phyloP scores from a whole-genome alignment of 345 rosid genomes.

The Eucalyptus fibrosa region DNA sequence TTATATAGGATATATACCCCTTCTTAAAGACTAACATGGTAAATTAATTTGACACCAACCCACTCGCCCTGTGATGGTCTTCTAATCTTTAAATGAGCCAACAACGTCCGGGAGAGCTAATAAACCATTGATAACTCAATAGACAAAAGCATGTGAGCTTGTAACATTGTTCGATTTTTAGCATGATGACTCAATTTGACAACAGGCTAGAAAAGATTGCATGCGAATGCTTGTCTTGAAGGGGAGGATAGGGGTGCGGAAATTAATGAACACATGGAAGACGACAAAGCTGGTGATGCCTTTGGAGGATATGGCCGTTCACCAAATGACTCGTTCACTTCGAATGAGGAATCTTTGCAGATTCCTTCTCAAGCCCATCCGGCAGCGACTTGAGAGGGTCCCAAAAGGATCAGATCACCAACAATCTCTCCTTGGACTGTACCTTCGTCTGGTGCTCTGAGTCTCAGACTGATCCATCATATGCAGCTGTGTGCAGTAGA shows the following conservation, averaged over 20 bases:
- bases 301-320: not conserved
- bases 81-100: too few relatives aligned
- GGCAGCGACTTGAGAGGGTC: not conserved
- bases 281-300: not conserved
- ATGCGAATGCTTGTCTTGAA: not conserved
- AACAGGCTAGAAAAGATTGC: not conserved
- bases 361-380: not conserved
- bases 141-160: not conserved
- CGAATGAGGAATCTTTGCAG: not conserved
- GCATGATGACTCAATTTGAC: not conserved
- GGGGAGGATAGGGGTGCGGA: not conserved
- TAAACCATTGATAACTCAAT: not conserved
- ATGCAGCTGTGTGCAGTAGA: not conserved
- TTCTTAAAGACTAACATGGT: not conserved
- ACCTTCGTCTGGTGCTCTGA: not conserved
- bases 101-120: too few relatives aligned
- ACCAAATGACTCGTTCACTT: not conserved
- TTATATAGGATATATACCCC: not conserved
- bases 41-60: not conserved
- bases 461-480: not conserved
- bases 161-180: not conserved
- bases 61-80: not conserved
- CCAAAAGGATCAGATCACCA: not conserved
- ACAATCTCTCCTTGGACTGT: not conserved
- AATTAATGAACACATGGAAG: not conserved